A percentile compares a stretch with the other conserved stretches of the same genome.
These are phyloP conservation scores for Xerocomus spinulosus DNA, from an alignment of 768 basidiomycete species.

Conservation along the genomic window DNA sequence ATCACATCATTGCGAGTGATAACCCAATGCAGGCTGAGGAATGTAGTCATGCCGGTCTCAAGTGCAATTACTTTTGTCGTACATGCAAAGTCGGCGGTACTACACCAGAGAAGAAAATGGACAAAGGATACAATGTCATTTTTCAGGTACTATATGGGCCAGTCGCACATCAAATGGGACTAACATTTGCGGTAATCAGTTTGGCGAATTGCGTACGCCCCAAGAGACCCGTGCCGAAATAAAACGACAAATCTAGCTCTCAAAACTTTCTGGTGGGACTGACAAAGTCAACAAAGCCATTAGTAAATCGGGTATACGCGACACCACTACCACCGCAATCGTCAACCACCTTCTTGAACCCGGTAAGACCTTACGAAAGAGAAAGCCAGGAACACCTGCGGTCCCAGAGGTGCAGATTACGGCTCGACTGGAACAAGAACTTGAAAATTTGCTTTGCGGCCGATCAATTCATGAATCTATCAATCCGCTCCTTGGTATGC, in stretches of 20 bases:
- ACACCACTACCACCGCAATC: background rate
- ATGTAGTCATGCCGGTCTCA: conserved; percentile 32
- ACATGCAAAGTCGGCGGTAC: conserved; percentile 32
- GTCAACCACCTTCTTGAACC: background rate
- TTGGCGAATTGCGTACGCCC: conserved; percentile 5
- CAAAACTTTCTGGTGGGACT: background rate
- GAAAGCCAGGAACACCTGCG: background rate
- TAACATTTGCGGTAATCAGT: background rate
- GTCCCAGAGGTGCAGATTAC: background rate
- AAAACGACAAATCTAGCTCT: conserved; percentile 5
- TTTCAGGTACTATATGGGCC: conserved; percentile 14
- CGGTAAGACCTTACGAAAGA: background rate
- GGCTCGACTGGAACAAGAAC: background rate
- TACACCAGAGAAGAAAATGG: conserved; percentile 13
- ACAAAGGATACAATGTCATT: conserved; percentile 25
- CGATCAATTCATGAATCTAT: background rate
- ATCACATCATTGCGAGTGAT: conserved; percentile 22
- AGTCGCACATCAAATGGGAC: no score
- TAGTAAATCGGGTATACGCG: background rate
- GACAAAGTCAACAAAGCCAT: background rate
- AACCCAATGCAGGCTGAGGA: conserved; percentile 38
- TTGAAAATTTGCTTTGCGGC: background rate
- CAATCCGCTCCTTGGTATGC: background rate
- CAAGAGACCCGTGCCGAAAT: conserved; percentile 1
- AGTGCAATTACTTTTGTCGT: conserved; percentile 30